Conservation (phyloP, 2,329 filamentous ascomycete species). For the Zalaria sp. region DNA sequence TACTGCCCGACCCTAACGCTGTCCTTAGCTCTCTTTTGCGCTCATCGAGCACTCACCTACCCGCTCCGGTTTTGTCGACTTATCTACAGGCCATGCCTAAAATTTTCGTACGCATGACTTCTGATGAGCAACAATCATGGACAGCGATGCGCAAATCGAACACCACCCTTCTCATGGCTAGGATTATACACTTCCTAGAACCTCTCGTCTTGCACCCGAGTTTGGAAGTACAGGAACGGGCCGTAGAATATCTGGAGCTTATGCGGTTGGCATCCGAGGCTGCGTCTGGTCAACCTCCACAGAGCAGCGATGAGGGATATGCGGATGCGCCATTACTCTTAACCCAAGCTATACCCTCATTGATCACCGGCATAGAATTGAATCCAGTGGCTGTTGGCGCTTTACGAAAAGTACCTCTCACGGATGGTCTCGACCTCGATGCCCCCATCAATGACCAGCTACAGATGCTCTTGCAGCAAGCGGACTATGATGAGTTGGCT, state of each 20-base stretch:
- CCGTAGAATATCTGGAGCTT: slow-evolving; percentile 83
- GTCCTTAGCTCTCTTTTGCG: slow-evolving; percentile 64
- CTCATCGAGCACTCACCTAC: slow-evolving; percentile 40
- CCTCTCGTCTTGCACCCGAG: slow-evolving; percentile 67
- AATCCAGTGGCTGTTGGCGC: slow-evolving; percentile 79
- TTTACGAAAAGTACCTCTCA: slow-evolving; percentile 73
- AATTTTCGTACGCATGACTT: slow-evolving; percentile 60
- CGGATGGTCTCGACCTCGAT: slow-evolving; percentile 63
- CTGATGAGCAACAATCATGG: slow-evolving; percentile 53
- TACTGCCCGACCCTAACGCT: slow-evolving; percentile 55
- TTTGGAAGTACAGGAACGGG: slow-evolving; percentile 86
- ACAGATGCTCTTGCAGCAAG: slow-evolving; percentile 45
- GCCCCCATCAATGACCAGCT: slow-evolving; percentile 69
- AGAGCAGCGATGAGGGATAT: slow-evolving; percentile 48
- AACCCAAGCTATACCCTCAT: slow-evolving; percentile 75
- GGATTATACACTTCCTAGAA: slow-evolving; percentile 71
- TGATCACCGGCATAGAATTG: slow-evolving; percentile 76
- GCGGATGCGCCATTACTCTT: slow-evolving; percentile 68
- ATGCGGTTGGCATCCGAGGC: slow-evolving; percentile 80
- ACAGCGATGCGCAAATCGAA: slow-evolving; percentile 58
- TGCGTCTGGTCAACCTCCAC: slow-evolving; percentile 47
- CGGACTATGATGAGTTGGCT: slow-evolving; percentile 27
- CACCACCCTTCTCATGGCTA: slow-evolving; percentile 62
- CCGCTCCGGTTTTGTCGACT: slow-evolving; percentile 57
- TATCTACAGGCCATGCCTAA: slow-evolving; percentile 79